Percentiles rank a stretch among this genome's conserved stretches.
These are phyloP conservation scores for Saposhnikovia divaricata DNA, from an alignment of 129 eudicot species.

Conservation along the genomic window DNA sequence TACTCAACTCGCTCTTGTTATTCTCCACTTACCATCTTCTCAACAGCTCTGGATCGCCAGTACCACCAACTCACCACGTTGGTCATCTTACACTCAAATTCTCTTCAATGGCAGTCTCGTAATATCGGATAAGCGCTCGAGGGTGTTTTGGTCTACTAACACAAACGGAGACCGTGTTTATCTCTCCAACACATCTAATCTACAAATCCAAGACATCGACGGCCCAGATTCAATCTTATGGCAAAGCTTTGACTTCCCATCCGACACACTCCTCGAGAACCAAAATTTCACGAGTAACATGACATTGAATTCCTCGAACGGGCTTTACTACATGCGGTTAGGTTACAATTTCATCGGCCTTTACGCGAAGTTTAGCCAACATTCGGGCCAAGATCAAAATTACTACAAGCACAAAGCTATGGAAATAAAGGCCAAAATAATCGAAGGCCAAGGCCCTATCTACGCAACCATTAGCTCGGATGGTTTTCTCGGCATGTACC, in stretches of 20 bases:
- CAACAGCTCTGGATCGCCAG: slow-evolving; percentile 59
- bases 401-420: slow-evolving; percentile 59
- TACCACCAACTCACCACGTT: slow-evolving; percentile 28
- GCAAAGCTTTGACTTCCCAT: slow-evolving; percentile 84
- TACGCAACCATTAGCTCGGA: slow-evolving; percentile 36
- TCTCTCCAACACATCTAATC: slow-evolving; percentile 54
- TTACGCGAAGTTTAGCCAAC: slow-evolving; percentile 33
- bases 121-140: slow-evolving; percentile 25
- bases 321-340: slow-evolving; percentile 71
- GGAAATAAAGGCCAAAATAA: slow-evolving; percentile 54
- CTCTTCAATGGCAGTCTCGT: slow-evolving; percentile 82
- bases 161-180: slow-evolving; percentile 61
- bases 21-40: slow-evolving; percentile 61
- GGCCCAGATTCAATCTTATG: slow-evolving; percentile 26
- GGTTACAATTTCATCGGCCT: slow-evolving; percentile 67
- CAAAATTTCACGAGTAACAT: slow-evolving; percentile 80
- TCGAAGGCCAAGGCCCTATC: slow-evolving; percentile 48
- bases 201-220: slow-evolving; percentile 27
- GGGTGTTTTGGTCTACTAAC: slow-evolving; percentile 80
- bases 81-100: slow-evolving; percentile 44
- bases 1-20: slow-evolving; percentile 48
- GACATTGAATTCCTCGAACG: slow-evolving; percentile 69
- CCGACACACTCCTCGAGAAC: slow-evolving; percentile 74
- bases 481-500: slow-evolving; percentile 83
- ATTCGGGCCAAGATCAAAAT: slow-evolving; percentile 34